Percentiles rank a stretch among this genome's conserved stretches.
Conservation (phyloP, 257 asterid species). For the Rauvolfia tetraphylla region DNA sequence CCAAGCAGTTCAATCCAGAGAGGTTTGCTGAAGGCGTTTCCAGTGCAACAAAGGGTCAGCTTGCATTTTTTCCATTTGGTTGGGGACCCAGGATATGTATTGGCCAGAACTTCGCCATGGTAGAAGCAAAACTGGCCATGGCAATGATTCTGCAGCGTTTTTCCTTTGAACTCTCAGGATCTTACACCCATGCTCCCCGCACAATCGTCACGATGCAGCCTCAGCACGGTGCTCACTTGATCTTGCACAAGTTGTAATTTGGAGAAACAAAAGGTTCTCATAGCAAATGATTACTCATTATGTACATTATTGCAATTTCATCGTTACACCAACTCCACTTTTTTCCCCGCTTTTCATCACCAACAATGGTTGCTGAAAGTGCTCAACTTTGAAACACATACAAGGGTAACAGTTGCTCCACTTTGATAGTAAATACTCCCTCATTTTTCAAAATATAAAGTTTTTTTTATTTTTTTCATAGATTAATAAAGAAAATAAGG, state of each 20-base stretch:
- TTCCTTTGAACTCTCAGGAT: slow-evolving; percentile 29
- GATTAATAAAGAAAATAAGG: no score
- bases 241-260: slow-evolving; percentile 23
- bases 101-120: slow-evolving; percentile 32
- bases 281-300: not conserved
- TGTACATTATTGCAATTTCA: no score
- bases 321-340: no score
- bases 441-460: no score
- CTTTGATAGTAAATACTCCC: no score
- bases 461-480: no score
- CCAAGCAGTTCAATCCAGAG: slow-evolving; percentile 33
- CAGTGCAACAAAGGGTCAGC: slow-evolving; percentile 26
- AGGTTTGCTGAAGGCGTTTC: slow-evolving; percentile 31
- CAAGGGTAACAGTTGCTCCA: no score
- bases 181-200: slow-evolving; percentile 37
- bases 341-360: no score
- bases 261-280: not conserved
- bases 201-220: slow-evolving; percentile 25
- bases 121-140: slow-evolving; percentile 32
- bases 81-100: slow-evolving; percentile 42
- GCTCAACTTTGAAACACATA: no score
- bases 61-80: slow-evolving; percentile 29
- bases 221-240: slow-evolving; percentile 31
- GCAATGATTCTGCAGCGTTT: slow-evolving; percentile 33
- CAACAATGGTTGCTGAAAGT: no score